Conservation (phyloP, 371 early-diverging fungal genomes). For the Mortierella sp. region DNA sequence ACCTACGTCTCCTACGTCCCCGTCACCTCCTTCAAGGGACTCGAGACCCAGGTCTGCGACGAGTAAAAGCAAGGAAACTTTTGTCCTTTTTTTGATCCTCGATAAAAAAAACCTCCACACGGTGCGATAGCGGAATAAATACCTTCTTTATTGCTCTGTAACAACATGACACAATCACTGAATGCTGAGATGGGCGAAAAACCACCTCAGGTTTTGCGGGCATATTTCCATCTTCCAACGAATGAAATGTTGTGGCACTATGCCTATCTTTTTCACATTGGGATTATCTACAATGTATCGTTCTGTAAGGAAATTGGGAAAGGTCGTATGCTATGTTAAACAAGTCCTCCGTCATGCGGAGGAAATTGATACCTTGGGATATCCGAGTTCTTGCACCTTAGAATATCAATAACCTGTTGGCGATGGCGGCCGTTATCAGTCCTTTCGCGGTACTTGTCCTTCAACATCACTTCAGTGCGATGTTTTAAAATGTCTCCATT, state of each 20-base stretch:
- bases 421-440: conserved; percentile 35
- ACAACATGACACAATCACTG: not conserved
- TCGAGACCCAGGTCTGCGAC: conserved; percentile 71
- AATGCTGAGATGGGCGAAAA: not conserved
- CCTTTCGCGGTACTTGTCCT: conserved; percentile 46
- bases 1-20: conserved; percentile 90
- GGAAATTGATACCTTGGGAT: conserved; percentile 23
- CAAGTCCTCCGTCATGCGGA: not conserved
- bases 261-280: too few relatives aligned
- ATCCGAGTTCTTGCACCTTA: conserved; percentile 1
- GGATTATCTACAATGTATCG: not conserved
- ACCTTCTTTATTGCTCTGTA: conserved; percentile 3
- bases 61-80: conserved; percentile 56
- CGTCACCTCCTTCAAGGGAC: conserved; percentile 89
- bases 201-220: too few relatives aligned
- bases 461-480: conserved; percentile 37
- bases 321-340: not conserved
- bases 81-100: conserved; percentile 18
- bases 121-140: conserved; percentile 5
- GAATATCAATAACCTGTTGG: conserved; percentile 2
- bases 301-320: too few relatives aligned
- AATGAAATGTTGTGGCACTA: not conserved
- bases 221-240: too few relatives aligned
- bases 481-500: conserved; percentile 28
- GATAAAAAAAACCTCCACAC: not conserved